Conservation (phyloP, 305 asterid species). For the Euphrasia arctica region DNA sequence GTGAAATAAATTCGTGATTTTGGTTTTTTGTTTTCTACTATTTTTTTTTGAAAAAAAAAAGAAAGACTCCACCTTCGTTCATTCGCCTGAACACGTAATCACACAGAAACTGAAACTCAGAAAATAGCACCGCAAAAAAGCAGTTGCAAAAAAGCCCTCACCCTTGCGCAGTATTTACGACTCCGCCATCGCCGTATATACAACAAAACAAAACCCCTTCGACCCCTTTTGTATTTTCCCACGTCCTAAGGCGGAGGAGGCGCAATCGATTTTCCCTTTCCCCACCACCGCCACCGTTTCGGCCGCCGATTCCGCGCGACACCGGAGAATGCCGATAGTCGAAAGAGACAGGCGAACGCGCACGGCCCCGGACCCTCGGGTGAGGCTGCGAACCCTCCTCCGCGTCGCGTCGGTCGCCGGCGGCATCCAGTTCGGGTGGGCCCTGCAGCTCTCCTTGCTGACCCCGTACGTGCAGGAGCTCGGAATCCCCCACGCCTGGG, state of each 20-base stretch:
- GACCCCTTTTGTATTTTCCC: neutral
- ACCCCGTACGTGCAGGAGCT: conserved; percentile 88
- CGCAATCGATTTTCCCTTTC: conserved; percentile 4
- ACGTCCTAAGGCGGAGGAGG: neutral
- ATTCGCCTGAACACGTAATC: too few species aligned
- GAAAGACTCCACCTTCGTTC: too few species aligned
- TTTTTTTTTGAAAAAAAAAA: too few species aligned
- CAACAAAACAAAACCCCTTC: neutral
- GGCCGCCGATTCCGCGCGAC: neutral
- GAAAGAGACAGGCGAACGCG: conserved; percentile 28
- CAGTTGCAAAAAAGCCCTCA: neutral
- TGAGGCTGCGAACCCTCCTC: conserved; percentile 40
- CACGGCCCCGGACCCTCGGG: conserved; percentile 16
- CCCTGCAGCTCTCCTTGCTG: conserved; percentile 62
- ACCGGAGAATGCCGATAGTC: conserved; percentile 29
- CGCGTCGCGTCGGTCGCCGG: conserved; percentile 64
- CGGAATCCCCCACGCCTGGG: conserved; percentile 83
- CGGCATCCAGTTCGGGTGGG: conserved; percentile 78
- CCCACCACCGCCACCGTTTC: neutral
- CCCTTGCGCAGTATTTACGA: neutral
- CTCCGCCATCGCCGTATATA: neutral
- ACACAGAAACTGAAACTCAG: neutral
- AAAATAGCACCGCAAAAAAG: neutral
- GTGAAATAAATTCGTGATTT: too few species aligned
- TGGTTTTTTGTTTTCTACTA: too few species aligned